Percentiles rank a stretch among this genome's conserved stretches.
Conservation (phyloP, 1,284 basidiomycete species). For the Vanrija pseudolonga region DNA sequence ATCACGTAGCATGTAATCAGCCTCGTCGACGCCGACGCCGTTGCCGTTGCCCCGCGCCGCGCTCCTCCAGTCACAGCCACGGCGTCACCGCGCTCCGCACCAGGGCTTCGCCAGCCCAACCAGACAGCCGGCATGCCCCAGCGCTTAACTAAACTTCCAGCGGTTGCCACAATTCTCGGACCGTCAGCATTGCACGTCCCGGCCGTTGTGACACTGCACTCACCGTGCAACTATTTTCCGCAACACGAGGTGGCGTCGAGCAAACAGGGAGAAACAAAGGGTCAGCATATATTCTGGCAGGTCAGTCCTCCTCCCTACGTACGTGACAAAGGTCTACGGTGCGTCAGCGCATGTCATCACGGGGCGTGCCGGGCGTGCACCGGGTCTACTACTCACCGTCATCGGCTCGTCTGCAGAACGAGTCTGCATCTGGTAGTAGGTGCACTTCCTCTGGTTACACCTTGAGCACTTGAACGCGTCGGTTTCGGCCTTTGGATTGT, state of each 20-base stretch:
- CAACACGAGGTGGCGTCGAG: neutral
- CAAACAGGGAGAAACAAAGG: neutral
- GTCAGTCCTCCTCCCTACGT: slow-evolving; percentile 20
- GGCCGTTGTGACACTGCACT: slow-evolving; percentile 14
- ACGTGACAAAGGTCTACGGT: slow-evolving; percentile 61
- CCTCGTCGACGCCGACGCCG: neutral
- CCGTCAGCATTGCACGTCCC: neutral
- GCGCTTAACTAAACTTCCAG: slow-evolving; percentile 48
- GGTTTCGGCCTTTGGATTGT: slow-evolving; percentile 68
- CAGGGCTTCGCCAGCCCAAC: too few relatives aligned
- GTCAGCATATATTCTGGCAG: slow-evolving; percentile 25
- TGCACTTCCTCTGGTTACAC: slow-evolving; percentile 87
- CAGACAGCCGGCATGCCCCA: neutral
- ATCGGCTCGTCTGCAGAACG: slow-evolving; percentile 94
- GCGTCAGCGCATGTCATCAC: slow-evolving; percentile 2
- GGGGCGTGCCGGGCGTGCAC: too few relatives aligned
- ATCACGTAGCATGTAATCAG: neutral
- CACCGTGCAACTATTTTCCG: slow-evolving; percentile 30
- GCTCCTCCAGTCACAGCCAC: neutral
- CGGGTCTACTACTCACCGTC: slow-evolving; percentile 63
- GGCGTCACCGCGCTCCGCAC: neutral
- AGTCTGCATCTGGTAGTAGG: slow-evolving; percentile 92
- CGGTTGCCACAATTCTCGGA: slow-evolving; percentile 43
- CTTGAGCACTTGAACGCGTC: slow-evolving; percentile 95
- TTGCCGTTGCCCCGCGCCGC: neutral